Evolutionary conservation across 2,329 filamentous ascomycete genomes (phyloP).

Genomic region (Dothiorella sarmentorum): DNA sequence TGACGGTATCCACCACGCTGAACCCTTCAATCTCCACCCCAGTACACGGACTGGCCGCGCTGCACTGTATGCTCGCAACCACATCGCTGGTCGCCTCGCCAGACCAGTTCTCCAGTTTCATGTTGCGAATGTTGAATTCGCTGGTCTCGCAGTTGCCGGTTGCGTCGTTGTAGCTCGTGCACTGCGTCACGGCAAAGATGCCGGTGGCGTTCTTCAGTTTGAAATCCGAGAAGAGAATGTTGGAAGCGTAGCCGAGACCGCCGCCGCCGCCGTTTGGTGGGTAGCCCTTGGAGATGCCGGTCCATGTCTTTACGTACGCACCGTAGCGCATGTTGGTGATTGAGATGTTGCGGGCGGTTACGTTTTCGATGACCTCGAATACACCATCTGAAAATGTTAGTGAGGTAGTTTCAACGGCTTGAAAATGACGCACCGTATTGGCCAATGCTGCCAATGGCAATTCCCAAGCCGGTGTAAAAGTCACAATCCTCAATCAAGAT

Average conservation of each 20-base stretch:
- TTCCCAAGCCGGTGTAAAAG: conserved; percentile 50
- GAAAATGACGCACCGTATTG: conserved; percentile 41
- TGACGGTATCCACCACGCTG: conserved; percentile 23
- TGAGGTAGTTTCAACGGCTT: neutral
- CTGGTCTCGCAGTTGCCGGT: conserved; percentile 40
- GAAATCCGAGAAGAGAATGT: conserved; percentile 39
- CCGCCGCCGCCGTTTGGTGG: conserved; percentile 59
- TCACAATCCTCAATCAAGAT: conserved; percentile 53
- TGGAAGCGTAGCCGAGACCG: conserved; percentile 46
- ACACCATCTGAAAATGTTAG: neutral
- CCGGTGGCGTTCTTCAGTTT: conserved; percentile 28
- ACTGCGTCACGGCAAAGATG: conserved; percentile 39
- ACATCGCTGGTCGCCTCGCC: conserved; percentile 28
- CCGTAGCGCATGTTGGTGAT: conserved; percentile 47
- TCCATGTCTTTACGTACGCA: conserved; percentile 60
- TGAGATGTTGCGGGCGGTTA: conserved; percentile 48
- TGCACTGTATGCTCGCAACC: conserved; percentile 29
- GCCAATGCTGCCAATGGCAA: conserved; percentile 57
- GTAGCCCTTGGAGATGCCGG: conserved; percentile 48
- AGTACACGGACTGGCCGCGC: conserved; percentile 27
- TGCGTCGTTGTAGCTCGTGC: conserved; percentile 37
- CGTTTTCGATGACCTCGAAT: conserved; percentile 27
- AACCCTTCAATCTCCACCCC: conserved; percentile 23
- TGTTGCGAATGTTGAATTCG: conserved; percentile 39
- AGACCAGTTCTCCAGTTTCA: conserved; percentile 29